Evolutionary conservation across 2,329 filamentous ascomycete genomes (phyloP), one percentile per base, ranked within the genome.

Genomic region (Alternaria novae-zelandiae): DNA sequence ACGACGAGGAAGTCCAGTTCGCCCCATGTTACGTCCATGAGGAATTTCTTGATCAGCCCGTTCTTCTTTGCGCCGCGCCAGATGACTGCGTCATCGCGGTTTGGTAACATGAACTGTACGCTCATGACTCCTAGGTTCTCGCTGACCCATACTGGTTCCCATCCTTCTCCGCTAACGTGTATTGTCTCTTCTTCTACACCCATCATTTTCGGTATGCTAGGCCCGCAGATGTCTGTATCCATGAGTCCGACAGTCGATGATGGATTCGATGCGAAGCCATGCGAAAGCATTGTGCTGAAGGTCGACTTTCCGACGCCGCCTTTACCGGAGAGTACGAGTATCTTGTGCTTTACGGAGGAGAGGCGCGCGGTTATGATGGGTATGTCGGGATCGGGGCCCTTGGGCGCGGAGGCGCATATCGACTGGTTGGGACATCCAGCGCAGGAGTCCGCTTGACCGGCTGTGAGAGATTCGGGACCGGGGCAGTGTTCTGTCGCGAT

Each of bases 61-160:
- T 98, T 99, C 87, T 99, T 99, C 87, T 99, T 99, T 3, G 96
- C 91, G 0, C 96, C 96, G 54, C 96, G 88, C 96, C 96, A 99
- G 70, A 99, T 99, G 44, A 99, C 90, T 4, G 96, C 96, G 76
- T 97, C 94, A 79, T 99, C 95, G 50, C 92, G 87, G 74, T 93
- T 93, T 0, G 96, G 96, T 49, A 99, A 85, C 93, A 99, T 97
- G 79, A 99, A 99, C 80, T 99, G 96, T 68, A 99, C 93, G 74
- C 91, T 96, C 95, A 99, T 98, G 54, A 97, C 93, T 2, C 91
- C 92, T 4, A 99, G 84, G 73, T 98, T 99, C 73, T 98, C 96
- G 72, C 90, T 88, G 15, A 97, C 94, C 92, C 94, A 98, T 13
- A 98, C 95, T 0, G 96, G 96, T 76, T 91, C 93, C 96, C 94